Percentiles rank a stretch among this genome's conserved stretches.
phyloP scores from a whole-genome alignment of 495 filamentous ascomycete genomes.

The Lophiostoma macrostomum region DNA sequence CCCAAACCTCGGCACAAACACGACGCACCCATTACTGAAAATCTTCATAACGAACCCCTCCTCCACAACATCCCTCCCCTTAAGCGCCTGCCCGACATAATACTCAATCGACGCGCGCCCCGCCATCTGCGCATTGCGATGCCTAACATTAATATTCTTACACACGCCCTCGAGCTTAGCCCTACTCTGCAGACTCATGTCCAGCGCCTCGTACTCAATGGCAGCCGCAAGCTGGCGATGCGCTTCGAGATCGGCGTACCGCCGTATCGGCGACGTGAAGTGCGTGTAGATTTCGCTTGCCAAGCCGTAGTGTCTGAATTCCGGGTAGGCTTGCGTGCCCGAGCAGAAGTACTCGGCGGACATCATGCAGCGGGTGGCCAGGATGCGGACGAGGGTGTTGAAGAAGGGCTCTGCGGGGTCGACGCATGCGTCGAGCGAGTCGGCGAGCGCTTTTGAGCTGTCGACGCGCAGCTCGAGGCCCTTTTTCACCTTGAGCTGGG shows the following conservation, averaged over 20 bases:
- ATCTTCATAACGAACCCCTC: conserved; percentile 96
- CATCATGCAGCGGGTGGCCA: conserved; percentile 98
- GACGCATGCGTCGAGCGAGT: conserved; percentile 80
- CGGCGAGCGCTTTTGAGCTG: conserved; percentile 84
- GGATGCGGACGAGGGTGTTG: conserved; percentile 94
- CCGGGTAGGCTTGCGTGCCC: conserved; percentile 84
- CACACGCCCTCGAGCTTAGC: conserved; percentile 86
- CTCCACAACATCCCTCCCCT: conserved; percentile 75
- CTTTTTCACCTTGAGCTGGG: conserved; percentile 81
- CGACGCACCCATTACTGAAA: conserved; percentile 94
- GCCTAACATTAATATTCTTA: conserved; percentile 96
- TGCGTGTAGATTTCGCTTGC: conserved; percentile 97
- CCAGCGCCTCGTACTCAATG: conserved; percentile 82
- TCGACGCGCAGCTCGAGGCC: conserved; percentile 74
- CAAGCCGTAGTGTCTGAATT: conserved; percentile 95
- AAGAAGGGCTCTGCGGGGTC: conserved; percentile 90
- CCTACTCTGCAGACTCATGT: conserved; percentile 71
- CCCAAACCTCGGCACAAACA: conserved; percentile 91
- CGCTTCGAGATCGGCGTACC: conserved; percentile 90
- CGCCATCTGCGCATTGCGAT: conserved; percentile 94
- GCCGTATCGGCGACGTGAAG: conserved; percentile 94
- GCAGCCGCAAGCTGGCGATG: conserved; percentile 94
- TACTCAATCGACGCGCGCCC: conserved; percentile 92
- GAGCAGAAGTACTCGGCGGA: conserved; percentile 97
- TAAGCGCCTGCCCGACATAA: conserved; percentile 93